A percentile compares a stretch with the other conserved stretches of the same genome.
Conservation (phyloP, 2,329 filamentous ascomycete genomes). For the Ilyonectria sp. region DNA sequence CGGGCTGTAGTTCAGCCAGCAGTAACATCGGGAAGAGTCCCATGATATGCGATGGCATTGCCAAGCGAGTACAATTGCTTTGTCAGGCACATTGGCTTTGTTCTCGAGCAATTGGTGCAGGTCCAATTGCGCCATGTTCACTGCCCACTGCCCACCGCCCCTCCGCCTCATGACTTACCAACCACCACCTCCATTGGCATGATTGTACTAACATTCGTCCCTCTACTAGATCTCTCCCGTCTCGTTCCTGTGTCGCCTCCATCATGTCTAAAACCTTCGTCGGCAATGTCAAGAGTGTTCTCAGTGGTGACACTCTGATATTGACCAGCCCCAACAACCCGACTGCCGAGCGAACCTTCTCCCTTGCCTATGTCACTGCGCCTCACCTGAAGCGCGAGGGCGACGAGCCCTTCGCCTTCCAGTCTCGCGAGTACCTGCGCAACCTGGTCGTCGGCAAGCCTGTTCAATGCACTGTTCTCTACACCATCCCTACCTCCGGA, state of each 20-base stretch:
- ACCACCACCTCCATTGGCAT: conserved; percentile 1
- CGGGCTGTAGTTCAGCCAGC: conserved; percentile 31
- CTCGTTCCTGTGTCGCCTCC: conserved; percentile 43
- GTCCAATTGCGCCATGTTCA: conserved; percentile 1
- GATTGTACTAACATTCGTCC: conserved; percentile 35
- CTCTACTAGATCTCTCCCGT: conserved; percentile 38
- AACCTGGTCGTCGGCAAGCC: conserved; percentile 88
- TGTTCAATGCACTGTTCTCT: conserved; percentile 87
- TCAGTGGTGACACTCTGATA: conserved; percentile 94
- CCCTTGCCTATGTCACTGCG: conserved; percentile 92
- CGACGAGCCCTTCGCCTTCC: conserved; percentile 93
- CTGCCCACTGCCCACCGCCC: not conserved
- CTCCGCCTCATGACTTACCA: not conserved
- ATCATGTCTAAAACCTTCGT: conserved; percentile 70
- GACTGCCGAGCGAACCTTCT: conserved; percentile 86
- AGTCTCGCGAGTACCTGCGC: conserved; percentile 94
- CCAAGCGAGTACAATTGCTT: not conserved
- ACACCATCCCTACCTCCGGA: conserved; percentile 87
- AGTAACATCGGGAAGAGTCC: not conserved
- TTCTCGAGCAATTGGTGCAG: not conserved
- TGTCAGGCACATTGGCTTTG: not conserved
- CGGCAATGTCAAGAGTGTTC: conserved; percentile 90
- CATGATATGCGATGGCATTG: not conserved
- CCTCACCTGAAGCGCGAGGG: conserved; percentile 90
- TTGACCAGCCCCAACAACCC: conserved; percentile 87